Conservation (phyloP, 1,139 yeast species). For the Saccharomyces hybrid region DNA sequence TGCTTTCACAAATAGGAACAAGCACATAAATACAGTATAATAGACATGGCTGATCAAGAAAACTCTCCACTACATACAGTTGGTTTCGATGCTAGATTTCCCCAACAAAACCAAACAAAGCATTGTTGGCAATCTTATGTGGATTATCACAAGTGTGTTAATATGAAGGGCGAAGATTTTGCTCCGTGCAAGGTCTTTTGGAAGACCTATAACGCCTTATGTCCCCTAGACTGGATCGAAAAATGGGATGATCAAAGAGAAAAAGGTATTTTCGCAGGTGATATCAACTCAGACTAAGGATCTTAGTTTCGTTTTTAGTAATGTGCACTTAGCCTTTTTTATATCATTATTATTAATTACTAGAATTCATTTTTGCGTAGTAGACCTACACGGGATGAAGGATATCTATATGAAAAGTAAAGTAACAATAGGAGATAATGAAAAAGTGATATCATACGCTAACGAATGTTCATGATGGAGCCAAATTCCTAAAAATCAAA, state of each 20-base stretch:
- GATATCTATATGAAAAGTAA: neutral
- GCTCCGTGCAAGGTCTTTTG: constrained; percentile 95
- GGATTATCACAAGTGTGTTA: constrained; percentile 96
- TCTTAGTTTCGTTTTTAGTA: neutral
- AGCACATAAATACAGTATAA: neutral
- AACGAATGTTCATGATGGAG: neutral
- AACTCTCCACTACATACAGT: constrained; percentile 55
- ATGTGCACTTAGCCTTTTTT: neutral
- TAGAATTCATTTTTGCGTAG: neutral
- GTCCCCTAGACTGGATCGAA: constrained; percentile 90
- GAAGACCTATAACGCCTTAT: constrained; percentile 82
- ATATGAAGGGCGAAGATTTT: constrained; percentile 95
- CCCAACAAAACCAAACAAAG: constrained; percentile 93
- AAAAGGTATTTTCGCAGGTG: constrained; percentile 63
- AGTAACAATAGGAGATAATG: neutral
- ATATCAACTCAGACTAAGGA: constrained; percentile 35
- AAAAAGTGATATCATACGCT: neutral
- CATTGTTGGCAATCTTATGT: constrained; percentile 98
- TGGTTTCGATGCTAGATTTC: constrained; percentile 90
- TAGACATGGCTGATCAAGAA: constrained; percentile 8
- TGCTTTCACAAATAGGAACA: neutral
- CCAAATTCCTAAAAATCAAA: neutral
- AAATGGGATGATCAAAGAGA: constrained; percentile 95
- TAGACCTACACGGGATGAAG: neutral
- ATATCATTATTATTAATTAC: neutral